Evolutionary conservation across 768 basidiomycete genomes (phyloP).

Genomic region (Mycena galopus): DNA sequence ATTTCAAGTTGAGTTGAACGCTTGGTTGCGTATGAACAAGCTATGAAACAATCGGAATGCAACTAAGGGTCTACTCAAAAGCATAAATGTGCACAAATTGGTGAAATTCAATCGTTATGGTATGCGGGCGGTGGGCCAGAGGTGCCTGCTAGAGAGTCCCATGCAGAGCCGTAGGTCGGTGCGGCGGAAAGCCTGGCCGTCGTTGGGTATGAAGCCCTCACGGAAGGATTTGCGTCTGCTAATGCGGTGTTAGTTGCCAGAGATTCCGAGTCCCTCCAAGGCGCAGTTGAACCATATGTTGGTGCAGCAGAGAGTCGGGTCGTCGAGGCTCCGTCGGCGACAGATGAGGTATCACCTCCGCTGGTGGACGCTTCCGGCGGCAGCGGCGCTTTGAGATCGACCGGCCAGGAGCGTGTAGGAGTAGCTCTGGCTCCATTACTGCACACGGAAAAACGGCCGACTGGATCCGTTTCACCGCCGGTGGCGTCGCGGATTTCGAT

Average conservation of each 20-base stretch:
- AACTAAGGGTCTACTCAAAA: too few relatives aligned
- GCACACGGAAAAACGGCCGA: not conserved
- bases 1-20: too few relatives aligned
- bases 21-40: too few relatives aligned
- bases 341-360: too few relatives aligned
- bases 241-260: not conserved
- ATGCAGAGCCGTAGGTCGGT: conserved; percentile 1
- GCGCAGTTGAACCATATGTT: too few relatives aligned
- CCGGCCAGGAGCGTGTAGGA: not conserved
- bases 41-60: too few relatives aligned
- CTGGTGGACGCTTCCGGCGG: not conserved
- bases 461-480: not conserved
- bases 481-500: not conserved
- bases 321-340: too few relatives aligned
- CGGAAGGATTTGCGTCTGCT: not conserved
- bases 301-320: too few relatives aligned
- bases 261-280: too few relatives aligned
- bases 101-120: not conserved
- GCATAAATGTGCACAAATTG: too few relatives aligned
- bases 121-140: conserved; percentile 19
- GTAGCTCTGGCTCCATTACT: not conserved
- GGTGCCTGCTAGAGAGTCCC: not conserved
- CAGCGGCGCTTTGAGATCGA: not conserved
- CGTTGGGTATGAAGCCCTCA: not conserved
- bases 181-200: conserved; percentile 4